Conservation (phyloP, 768 basidiomycete genomes). For the Omphalotus guepiniiformis region DNA sequence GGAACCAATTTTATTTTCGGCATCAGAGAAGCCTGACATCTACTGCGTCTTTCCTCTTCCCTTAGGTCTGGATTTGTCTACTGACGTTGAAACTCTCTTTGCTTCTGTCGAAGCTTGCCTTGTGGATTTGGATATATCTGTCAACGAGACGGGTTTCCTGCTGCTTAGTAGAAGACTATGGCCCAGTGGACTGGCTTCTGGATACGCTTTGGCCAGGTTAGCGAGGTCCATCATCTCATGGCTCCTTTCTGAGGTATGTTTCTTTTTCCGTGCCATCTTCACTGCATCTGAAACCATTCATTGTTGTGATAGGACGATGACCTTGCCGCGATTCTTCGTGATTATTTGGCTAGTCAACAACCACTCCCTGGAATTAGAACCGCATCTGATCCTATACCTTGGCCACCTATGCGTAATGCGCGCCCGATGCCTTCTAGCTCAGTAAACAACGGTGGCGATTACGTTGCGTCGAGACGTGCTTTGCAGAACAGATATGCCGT, state of each 20-base stretch:
- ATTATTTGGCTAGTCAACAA: slow-evolving; percentile 56
- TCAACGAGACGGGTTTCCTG: slow-evolving; percentile 71
- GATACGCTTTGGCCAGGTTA: slow-evolving; percentile 63
- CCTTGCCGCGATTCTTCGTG: slow-evolving; percentile 61
- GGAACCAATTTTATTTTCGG: slow-evolving; percentile 31
- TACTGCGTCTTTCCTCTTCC: slow-evolving; percentile 66
- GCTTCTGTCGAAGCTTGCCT: slow-evolving; percentile 69
- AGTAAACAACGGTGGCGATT: slow-evolving; percentile 64
- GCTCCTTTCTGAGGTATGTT: slow-evolving; percentile 66
- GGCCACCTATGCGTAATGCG: slow-evolving; percentile 44
- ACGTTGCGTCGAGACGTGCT: slow-evolving; percentile 53
- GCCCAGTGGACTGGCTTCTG: slow-evolving; percentile 70
- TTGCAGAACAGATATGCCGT: slow-evolving; percentile 53
- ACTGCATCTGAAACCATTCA: not conserved
- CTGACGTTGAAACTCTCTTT: slow-evolving; percentile 69
- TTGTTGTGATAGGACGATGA: slow-evolving; percentile 50
- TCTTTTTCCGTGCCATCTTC: not conserved
- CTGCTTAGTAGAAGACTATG: slow-evolving; percentile 66
- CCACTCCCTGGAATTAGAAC: slow-evolving; percentile 63
- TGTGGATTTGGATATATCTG: slow-evolving; percentile 62
- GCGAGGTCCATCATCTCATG: slow-evolving; percentile 56
- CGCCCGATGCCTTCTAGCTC: slow-evolving; percentile 36
- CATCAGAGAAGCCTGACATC: slow-evolving; percentile 26
- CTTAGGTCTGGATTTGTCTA: slow-evolving; percentile 64
- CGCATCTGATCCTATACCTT: slow-evolving; percentile 38